Base-by-base conservation (phyloP, 139 green algal species). In the Mesostigma viride region DNA sequence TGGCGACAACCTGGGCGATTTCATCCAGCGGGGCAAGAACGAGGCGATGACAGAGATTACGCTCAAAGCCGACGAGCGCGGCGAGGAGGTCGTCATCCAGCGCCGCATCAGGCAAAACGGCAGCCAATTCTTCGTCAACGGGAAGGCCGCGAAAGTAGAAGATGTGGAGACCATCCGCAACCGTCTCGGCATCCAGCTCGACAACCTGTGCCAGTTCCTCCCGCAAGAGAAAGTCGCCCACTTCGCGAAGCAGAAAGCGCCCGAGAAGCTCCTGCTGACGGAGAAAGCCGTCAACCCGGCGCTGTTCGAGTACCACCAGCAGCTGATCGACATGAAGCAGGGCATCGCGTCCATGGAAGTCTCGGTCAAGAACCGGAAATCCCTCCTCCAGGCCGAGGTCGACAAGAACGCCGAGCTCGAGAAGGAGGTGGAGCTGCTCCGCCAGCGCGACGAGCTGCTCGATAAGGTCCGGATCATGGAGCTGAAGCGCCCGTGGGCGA, bases 161-260 rank as follows among this genome's bases (percentile, higher is more conserved):
- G n/a, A n/a, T n/a, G 83, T 96, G 2, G 59, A 82, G 68, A 67
- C 81, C 5, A 47, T 85, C 11, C 71, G 91, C 31, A 74, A 75
- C 17, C 51, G 74, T 0, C 72, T 92, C 26, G 89, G 94, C 70
- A 85, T 98, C 17, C 93, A 99, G 82, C 82, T 99, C 35, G 88
- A 95, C 71, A 99, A 98, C 82, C 77, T 99, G 5, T 96, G 90
- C 62, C 70, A 94, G 87, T 96, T 97, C 68, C 83, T 97, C 63
- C 90, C 89, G 3, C 91, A 97, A 79, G 92, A 98, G 77, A 85
- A 86, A 62, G 92, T 99, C 40, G 73, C 78, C 3, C 81, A 88
- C 62, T 99, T 99, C 81, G 85, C 93, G 0, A 67, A 68, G 1
- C 77, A 97, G 75, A 83, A 84, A 51, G 75, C 84, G 0, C 66